Evolutionary conservation across 495 filamentous ascomycete genomes (phyloP).

Genomic region (Cryomyces minteri): DNA sequence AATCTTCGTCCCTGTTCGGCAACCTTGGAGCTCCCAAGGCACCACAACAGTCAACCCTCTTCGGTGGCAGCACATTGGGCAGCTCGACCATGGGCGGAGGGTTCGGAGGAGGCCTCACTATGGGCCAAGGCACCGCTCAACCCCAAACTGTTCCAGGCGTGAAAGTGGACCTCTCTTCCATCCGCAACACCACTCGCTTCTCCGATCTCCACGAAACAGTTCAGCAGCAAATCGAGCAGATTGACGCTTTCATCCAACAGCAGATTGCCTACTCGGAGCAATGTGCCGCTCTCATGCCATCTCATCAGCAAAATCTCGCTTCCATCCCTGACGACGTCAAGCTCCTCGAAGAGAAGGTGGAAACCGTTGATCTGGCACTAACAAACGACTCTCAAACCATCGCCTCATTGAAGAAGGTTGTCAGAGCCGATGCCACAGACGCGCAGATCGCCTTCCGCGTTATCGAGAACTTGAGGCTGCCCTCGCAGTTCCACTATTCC

Average conservation of each 20-base stretch:
- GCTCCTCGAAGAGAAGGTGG: constrained; percentile 52
- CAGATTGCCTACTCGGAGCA: constrained; percentile 43
- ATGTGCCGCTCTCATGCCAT: constrained; percentile 40
- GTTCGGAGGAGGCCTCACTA: not conserved
- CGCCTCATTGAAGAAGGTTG: constrained; percentile 39
- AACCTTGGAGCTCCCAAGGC: not conserved
- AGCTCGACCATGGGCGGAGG: constrained; percentile 3
- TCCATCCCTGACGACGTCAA: constrained; percentile 56
- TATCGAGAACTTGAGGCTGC: constrained; percentile 34
- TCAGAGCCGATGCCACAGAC: constrained; percentile 48
- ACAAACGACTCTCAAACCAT: constrained; percentile 57
- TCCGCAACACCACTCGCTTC: constrained; percentile 76
- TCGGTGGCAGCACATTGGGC: constrained; percentile 10
- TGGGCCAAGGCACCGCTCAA: constrained; percentile 17
- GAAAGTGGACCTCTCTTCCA: constrained; percentile 53
- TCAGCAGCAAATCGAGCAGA: constrained; percentile 51
- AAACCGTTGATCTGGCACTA: constrained; percentile 52
- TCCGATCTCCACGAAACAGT: constrained; percentile 70
- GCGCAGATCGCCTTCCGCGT: constrained; percentile 53
- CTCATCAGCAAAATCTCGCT: constrained; percentile 42
- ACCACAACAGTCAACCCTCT: constrained; percentile 12
- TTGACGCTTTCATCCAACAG: constrained; percentile 55
- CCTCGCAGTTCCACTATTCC: constrained; percentile 42
- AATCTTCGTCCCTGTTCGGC: constrained; percentile 15
- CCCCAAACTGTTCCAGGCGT: constrained; percentile 45